Conservation (phyloP, 345 rosid species). For the Durio zibethinus region DNA sequence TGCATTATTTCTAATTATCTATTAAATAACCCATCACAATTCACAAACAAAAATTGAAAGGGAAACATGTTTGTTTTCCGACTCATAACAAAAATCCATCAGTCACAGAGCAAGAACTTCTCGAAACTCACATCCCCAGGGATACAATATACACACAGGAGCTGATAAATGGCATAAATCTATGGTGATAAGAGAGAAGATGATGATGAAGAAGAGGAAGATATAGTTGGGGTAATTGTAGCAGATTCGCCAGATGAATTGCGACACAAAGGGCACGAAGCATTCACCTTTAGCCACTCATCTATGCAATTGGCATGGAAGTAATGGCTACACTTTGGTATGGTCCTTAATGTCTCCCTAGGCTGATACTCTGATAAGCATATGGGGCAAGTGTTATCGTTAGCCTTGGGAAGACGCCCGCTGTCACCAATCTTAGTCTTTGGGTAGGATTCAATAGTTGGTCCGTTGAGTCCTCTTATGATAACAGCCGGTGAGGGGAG, state of each 20-base stretch:
- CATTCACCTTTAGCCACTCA: constrained; percentile 56
- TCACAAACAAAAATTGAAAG: background rate
- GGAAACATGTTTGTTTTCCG: too few relatives aligned
- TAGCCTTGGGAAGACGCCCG: constrained; percentile 44
- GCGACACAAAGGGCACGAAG: constrained; percentile 59
- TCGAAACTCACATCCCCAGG: background rate
- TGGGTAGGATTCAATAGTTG: constrained; percentile 51
- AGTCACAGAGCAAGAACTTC: background rate
- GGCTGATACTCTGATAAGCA: constrained; percentile 56
- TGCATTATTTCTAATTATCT: background rate
- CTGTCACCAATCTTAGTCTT: constrained; percentile 50
- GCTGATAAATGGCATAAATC: background rate
- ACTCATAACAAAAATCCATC: background rate
- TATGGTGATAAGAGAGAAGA: background rate
- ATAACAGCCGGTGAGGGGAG: background rate
- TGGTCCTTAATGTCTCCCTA: constrained; percentile 44
- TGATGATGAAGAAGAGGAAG: constrained; percentile 9
- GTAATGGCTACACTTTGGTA: constrained; percentile 65
- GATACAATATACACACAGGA: background rate
- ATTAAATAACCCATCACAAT: background rate
- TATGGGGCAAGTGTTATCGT: constrained; percentile 47
- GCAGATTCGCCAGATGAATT: constrained; percentile 27
- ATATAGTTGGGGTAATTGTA: background rate
- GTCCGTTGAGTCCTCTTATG: constrained; percentile 33
- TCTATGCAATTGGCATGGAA: constrained; percentile 56